Evolutionary conservation across 106 monocot species (phyloP), one percentile per base, ranked within the genome.

Genomic region (Dendrobium officinale): DNA sequence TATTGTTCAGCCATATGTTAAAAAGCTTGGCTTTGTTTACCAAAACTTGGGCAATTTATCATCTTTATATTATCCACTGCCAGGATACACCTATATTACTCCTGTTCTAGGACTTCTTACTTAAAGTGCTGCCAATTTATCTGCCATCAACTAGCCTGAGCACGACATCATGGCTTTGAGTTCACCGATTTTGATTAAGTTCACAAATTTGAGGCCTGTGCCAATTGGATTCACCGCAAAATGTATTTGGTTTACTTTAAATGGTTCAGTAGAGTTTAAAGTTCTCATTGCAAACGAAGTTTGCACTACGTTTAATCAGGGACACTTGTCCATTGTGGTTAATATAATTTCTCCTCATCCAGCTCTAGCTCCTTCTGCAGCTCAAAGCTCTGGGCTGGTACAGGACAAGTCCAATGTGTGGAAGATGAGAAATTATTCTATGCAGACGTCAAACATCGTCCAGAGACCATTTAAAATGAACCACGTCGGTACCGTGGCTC

Each of bases 1-100:
- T 73, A 49, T 83, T 10, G 84, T 86, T 18, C 85, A 81, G 24
- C 93, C 96, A 4, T 91, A 89, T 64, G 92, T 89, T 4, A 79
- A 78, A 49, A 87, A 94, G 72, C 86, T 97, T 19, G 92, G 86
- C 13, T 58, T 97, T 79, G 93, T 96, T 47, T 96, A 96, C 77
- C 96, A 96, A 31, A 92, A 96, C 66, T 59, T 93, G n/a, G 93
- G 90, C 37, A 93, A 92, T 55, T 89, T 85, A 88, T 92, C 96
- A 24, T 81, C 83, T 11, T 7, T 37, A 37, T 90, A 93, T 75
- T 92, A 93, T 81, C 84, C 79, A 0, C 70, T 93, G 22, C 81
- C 88, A 17, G 96, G 96, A 10, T 92, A 82, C 66, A 87, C 87
- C 0, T 86, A 90, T 55, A 77, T 92, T 18, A 59, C 91, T 41